These are phyloP conservation scores for Sarocladium kiliense DNA, from an alignment of 2,329 filamentous ascomycete genomes.

Conservation along the genomic window DNA sequence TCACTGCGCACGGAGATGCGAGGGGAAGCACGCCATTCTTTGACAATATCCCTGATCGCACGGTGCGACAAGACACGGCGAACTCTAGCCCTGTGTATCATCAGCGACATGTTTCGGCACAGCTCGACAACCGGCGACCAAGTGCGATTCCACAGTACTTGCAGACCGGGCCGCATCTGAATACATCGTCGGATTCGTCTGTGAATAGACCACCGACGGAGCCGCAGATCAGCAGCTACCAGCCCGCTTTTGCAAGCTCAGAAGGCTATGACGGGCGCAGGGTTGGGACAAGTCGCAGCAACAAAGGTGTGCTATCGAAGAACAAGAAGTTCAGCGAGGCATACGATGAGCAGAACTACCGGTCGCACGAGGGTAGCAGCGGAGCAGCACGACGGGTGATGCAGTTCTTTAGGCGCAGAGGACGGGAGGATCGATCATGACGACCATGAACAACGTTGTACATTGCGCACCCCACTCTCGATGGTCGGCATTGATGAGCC, in stretches of 20 bases:
- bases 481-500: neutral
- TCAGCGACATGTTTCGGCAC: constrained; percentile 35
- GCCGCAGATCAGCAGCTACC: constrained; percentile 36
- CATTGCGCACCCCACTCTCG: neutral
- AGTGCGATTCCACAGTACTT: constrained; percentile 43
- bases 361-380: constrained; percentile 73
- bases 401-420: constrained; percentile 90
- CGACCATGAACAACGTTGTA: neutral
- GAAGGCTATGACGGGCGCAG: constrained; percentile 38
- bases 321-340: constrained; percentile 84
- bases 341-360: constrained; percentile 62
- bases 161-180: constrained; percentile 32
- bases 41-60: constrained; percentile 33
- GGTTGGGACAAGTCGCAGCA: constrained; percentile 31
- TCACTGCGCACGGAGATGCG: constrained; percentile 30
- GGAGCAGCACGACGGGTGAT: constrained; percentile 89
- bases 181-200: constrained; percentile 50
- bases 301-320: constrained; percentile 62
- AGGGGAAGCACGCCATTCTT: constrained; percentile 31
- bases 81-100: constrained; percentile 33
- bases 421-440: constrained; percentile 47
- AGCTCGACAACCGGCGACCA: constrained; percentile 33
- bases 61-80: constrained; percentile 27
- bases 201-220: constrained; percentile 40
- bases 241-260: constrained; percentile 34